Evolutionary conservation across 768 basidiomycete genomes (phyloP).

Genomic region (Auricularia sp.): DNA sequence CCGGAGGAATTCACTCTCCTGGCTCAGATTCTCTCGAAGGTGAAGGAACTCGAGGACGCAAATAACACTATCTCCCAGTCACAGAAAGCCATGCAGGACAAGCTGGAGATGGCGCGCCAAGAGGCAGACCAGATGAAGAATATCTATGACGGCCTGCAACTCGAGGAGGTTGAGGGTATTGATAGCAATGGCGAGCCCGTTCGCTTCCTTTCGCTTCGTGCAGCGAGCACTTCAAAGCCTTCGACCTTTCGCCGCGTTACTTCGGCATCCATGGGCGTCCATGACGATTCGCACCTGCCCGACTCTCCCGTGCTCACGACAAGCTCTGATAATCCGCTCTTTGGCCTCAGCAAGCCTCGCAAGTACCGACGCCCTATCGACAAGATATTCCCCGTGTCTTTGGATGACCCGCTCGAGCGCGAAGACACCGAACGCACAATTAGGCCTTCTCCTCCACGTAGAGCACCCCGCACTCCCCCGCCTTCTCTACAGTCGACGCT

Average conservation of each 20-base stretch:
- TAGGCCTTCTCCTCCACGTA: background rate
- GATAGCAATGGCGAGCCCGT: slow-evolving; percentile 21
- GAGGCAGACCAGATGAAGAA: slow-evolving; percentile 62
- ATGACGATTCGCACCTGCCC: background rate
- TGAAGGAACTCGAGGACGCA: slow-evolving; percentile 65
- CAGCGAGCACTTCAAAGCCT: background rate
- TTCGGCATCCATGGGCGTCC: background rate
- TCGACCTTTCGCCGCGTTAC: background rate
- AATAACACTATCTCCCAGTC: slow-evolving; percentile 57
- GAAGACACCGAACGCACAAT: background rate
- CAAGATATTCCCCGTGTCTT: background rate
- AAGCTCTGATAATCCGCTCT: background rate
- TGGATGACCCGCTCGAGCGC: background rate
- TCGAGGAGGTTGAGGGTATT: slow-evolving; percentile 25
- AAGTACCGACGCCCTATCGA: background rate
- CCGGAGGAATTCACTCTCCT: slow-evolving; percentile 38
- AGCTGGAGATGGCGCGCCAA: slow-evolving; percentile 57
- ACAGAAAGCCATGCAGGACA: slow-evolving; percentile 49
- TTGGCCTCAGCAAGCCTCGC: background rate
- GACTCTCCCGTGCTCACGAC: background rate
- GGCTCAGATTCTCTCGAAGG: slow-evolving; percentile 62
- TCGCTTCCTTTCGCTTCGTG: background rate
- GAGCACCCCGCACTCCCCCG: background rate
- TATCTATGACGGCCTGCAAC: slow-evolving; percentile 55
- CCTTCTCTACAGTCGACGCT: background rate